Conservation (phyloP, 2,329 filamentous ascomycete genomes). For the Arthrobotrys megalospora region DNA sequence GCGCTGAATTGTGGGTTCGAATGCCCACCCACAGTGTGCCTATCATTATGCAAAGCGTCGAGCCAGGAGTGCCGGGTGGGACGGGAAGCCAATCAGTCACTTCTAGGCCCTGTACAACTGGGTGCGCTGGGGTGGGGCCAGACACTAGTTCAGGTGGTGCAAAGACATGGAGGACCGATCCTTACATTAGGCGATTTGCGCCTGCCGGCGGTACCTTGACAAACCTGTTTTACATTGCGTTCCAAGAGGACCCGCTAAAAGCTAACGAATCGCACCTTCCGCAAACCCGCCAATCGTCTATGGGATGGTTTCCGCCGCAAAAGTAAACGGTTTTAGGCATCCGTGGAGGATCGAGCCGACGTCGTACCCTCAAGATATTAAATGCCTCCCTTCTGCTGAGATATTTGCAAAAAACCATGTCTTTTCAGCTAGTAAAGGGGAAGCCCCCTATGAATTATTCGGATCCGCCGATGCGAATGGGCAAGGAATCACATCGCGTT, state of each 20-base stretch:
- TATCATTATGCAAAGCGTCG: constrained; percentile 53
- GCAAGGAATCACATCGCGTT: constrained; percentile 56
- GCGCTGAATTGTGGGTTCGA: constrained; percentile 41
- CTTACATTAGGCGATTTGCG: constrained; percentile 61
- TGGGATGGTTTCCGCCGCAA: constrained; percentile 29
- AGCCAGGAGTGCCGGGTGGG: constrained; percentile 38
- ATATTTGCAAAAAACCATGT: constrained; percentile 15
- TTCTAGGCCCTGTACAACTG: constrained; percentile 37
- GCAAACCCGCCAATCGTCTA: constrained; percentile 57
- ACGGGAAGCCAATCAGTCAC: constrained; percentile 47
- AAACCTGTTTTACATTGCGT: constrained; percentile 38
- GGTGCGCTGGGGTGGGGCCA: constrained; percentile 26
- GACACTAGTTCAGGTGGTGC: constrained; percentile 29
- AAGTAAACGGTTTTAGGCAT: constrained; percentile 54
- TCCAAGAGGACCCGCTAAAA: constrained; percentile 43
- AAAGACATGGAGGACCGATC: constrained; percentile 43
- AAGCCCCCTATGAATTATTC: constrained; percentile 13
- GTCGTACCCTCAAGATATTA: constrained; percentile 14
- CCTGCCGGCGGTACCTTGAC: constrained; percentile 59
- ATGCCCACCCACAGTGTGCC: constrained; percentile 40
- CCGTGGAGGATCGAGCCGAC: constrained; percentile 51
- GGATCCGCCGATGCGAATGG: constrained; percentile 47
- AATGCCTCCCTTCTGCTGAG: constrained; percentile 43
- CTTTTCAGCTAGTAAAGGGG: constrained; percentile 28
- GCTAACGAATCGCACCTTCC: constrained; percentile 55